phyloP scores from a whole-genome alignment of 2,329 filamentous ascomycete species.

The Cladosporium sp. region DNA sequence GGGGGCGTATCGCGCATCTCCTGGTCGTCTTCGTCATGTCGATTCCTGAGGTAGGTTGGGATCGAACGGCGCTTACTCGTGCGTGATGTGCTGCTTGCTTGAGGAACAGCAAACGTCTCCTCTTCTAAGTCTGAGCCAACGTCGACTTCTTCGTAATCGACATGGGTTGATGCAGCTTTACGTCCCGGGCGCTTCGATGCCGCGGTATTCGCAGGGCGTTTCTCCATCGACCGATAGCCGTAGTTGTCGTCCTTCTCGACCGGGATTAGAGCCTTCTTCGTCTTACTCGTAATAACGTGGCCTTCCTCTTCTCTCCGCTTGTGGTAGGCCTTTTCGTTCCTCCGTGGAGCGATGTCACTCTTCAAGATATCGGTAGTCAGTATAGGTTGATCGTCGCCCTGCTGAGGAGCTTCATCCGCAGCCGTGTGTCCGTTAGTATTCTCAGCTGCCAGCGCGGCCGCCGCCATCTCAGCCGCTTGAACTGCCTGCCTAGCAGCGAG shows the following conservation, averaged over 20 bases:
- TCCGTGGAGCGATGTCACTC: slow-evolving; percentile 27
- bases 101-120: slow-evolving; percentile 12
- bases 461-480: slow-evolving; percentile 19
- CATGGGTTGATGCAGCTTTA: slow-evolving; percentile 15
- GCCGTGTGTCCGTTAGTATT: neutral
- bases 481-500: slow-evolving; percentile 26
- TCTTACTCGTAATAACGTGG: slow-evolving; percentile 24
- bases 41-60: slow-evolving; percentile 37
- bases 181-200: slow-evolving; percentile 3
- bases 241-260: slow-evolving; percentile 30
- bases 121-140: slow-evolving; percentile 38
- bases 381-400: neutral
- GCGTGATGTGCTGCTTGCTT: neutral
- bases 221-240: slow-evolving; percentile 29
- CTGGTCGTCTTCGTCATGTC: slow-evolving; percentile 33
- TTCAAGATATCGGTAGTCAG: slow-evolving; percentile 19
- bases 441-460: slow-evolving; percentile 2
- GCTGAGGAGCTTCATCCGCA: neutral
- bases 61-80: slow-evolving; percentile 16
- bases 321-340: slow-evolving; percentile 33
- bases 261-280: slow-evolving; percentile 27
- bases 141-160: slow-evolving; percentile 41
- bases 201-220: neutral
- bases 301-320: slow-evolving; percentile 31
- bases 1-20: slow-evolving; percentile 40